Conservation (phyloP, 2,329 filamentous ascomycete species). For the Xylaria multiplex region DNA sequence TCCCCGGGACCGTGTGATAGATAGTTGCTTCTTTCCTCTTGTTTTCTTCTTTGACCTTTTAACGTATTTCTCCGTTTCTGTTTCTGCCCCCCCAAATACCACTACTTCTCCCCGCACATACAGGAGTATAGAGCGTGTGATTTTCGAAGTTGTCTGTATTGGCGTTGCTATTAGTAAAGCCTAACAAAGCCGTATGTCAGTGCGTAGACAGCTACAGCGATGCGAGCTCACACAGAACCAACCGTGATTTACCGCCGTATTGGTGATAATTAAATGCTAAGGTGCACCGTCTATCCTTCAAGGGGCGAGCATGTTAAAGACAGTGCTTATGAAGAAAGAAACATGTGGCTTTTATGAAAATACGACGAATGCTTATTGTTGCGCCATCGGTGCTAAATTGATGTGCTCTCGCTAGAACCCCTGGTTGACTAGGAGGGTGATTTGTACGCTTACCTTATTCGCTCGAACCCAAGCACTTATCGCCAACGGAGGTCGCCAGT, state of each 20-base stretch:
- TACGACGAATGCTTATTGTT: constrained; percentile 22
- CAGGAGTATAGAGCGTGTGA: background rate
- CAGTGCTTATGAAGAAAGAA: background rate
- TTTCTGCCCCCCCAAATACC: background rate
- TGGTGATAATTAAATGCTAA: background rate
- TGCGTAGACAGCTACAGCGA: background rate
- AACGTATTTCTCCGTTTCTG: background rate
- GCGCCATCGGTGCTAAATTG: constrained; percentile 30
- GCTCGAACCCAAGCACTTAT: background rate
- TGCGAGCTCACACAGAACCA: background rate
- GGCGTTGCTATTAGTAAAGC: background rate
- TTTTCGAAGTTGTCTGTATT: background rate
- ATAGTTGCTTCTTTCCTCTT: background rate
- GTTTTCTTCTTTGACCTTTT: background rate
- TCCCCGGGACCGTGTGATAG: background rate
- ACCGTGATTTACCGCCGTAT: background rate
- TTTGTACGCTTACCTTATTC: background rate
- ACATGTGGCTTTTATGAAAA: background rate
- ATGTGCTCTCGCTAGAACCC: background rate
- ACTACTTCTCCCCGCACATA: no score
- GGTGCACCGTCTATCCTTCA: no score
- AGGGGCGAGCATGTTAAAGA: no score
- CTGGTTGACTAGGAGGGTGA: constrained; percentile 9
- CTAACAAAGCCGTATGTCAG: background rate
- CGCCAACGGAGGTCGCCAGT: background rate